These are phyloP conservation scores for Mrakia hoshinonis DNA, from an alignment of 768 basidiomycete species.

Conservation along the genomic window DNA sequence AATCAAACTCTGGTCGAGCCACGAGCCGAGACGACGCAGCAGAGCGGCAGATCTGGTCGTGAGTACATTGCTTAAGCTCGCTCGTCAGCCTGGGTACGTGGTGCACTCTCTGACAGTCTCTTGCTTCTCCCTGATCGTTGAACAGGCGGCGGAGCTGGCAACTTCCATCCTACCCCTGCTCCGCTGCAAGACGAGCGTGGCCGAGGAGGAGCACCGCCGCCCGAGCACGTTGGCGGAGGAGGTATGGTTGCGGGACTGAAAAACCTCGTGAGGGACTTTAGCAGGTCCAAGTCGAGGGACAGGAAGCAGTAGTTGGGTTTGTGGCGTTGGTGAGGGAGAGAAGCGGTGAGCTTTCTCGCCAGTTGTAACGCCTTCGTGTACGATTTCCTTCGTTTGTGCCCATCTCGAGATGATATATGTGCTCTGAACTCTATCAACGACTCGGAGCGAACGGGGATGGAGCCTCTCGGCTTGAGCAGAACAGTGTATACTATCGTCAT, in stretches of 20 bases:
- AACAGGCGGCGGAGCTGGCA: conserved; percentile 14
- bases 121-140: neutral
- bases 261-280: conserved; percentile 14
- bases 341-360: too few species aligned
- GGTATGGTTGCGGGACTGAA: conserved; percentile 6
- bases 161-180: neutral
- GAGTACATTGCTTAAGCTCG: neutral
- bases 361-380: too few species aligned
- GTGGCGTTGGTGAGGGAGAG: too few species aligned
- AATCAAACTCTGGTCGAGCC: neutral
- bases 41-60: neutral
- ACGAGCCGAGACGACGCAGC: neutral
- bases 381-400: too few species aligned
- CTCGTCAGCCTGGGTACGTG: neutral
- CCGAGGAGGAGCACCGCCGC: neutral
- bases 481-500: too few species aligned
- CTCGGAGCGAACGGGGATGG: too few species aligned
- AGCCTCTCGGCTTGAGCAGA: too few species aligned
- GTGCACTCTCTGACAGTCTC: neutral
- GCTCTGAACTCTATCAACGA: too few species aligned
- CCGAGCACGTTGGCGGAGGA: neutral
- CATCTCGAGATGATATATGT: too few species aligned
- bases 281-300: conserved; percentile 6
- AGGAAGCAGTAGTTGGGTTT: neutral
- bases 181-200: conserved; percentile 7